Evolutionary conservation across 495 filamentous ascomycete genomes (phyloP).

Genomic region (Echria macrotheca): DNA sequence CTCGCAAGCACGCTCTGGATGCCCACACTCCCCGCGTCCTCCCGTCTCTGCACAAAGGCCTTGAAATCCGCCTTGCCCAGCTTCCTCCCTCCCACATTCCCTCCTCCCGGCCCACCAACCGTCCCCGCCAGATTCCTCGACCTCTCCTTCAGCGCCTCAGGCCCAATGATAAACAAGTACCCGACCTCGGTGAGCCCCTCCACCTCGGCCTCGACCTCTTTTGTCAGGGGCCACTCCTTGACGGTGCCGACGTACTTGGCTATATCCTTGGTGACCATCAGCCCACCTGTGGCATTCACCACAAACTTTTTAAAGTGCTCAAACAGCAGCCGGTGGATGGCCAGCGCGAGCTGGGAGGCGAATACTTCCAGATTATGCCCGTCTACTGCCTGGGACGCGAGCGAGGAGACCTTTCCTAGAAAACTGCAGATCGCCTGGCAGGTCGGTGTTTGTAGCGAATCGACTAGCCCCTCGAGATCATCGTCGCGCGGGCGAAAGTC

Average conservation of each 20-base stretch:
- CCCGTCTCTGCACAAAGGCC: constrained; percentile 72
- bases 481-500: constrained; percentile 91
- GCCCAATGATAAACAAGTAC: constrained; percentile 92
- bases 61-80: constrained; percentile 68
- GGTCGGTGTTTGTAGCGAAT: constrained; percentile 79
- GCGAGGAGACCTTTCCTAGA: constrained; percentile 56
- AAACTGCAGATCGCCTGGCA: constrained; percentile 75
- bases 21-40: constrained; percentile 73
- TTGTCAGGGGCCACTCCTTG: constrained; percentile 68
- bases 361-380: constrained; percentile 72
- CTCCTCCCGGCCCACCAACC: too few relatives aligned
- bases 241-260: constrained; percentile 82
- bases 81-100: constrained; percentile 38
- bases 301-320: constrained; percentile 92
- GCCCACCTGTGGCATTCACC: constrained; percentile 82
- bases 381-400: constrained; percentile 62
- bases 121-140: constrained; percentile 49
- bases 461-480: constrained; percentile 64
- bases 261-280: constrained; percentile 95
- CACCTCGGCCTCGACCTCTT: constrained; percentile 64
- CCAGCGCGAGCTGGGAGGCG: constrained; percentile 76
- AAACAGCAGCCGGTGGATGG: constrained; percentile 69
- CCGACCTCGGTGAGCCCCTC: constrained; percentile 89
- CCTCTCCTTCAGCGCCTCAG: constrained; percentile 79
- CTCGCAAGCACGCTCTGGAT: constrained; percentile 70